phyloP scores from a whole-genome alignment of 2,329 filamentous ascomycete genomes.

The Nothophoma quercina region DNA sequence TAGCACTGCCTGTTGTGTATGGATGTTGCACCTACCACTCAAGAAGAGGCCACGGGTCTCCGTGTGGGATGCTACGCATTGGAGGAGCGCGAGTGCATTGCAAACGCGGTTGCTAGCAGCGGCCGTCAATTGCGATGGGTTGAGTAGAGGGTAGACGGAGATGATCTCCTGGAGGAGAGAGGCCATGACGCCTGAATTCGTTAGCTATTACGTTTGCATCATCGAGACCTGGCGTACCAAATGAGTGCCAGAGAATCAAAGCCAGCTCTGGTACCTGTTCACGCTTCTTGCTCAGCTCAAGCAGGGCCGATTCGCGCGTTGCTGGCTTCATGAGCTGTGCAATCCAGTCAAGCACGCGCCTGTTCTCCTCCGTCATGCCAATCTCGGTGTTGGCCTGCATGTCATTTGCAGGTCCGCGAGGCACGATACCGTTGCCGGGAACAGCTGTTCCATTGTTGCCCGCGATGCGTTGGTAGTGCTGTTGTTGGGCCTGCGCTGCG shows the following conservation, averaged over 20 bases:
- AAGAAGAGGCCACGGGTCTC: conserved; percentile 94
- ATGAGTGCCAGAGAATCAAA: conserved; percentile 97
- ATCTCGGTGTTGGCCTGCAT: conserved; percentile 45
- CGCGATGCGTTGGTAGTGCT: conserved; percentile 77
- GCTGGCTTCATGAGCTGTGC: conserved; percentile 87
- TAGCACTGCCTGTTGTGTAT: conserved; percentile 14
- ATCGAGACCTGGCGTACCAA: conserved; percentile 74
- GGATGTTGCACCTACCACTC: conserved; percentile 68
- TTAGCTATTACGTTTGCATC: conserved; percentile 18
- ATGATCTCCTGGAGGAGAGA: conserved; percentile 98
- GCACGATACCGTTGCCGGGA: conserved; percentile 46
- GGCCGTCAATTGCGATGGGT: conserved; percentile 94
- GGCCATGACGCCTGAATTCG: conserved; percentile 86
- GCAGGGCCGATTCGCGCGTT: conserved; percentile 86
- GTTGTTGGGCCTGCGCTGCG: conserved; percentile 57
- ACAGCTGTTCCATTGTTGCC: conserved; percentile 65
- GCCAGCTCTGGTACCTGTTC: conserved; percentile 97
- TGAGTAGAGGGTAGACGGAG: conserved; percentile 95
- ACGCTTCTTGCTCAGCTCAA: conserved; percentile 97
- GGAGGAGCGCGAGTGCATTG: conserved; percentile 92
- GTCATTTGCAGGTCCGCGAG: conserved; percentile 51
- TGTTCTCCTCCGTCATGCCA: conserved; percentile 84
- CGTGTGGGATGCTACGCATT: conserved; percentile 97
- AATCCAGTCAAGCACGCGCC: conserved; percentile 90
- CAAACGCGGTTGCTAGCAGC: conserved; percentile 98